These are phyloP conservation scores for Rhododendron molle DNA, from an alignment of 148 eudicot species.

Conservation along the genomic window DNA sequence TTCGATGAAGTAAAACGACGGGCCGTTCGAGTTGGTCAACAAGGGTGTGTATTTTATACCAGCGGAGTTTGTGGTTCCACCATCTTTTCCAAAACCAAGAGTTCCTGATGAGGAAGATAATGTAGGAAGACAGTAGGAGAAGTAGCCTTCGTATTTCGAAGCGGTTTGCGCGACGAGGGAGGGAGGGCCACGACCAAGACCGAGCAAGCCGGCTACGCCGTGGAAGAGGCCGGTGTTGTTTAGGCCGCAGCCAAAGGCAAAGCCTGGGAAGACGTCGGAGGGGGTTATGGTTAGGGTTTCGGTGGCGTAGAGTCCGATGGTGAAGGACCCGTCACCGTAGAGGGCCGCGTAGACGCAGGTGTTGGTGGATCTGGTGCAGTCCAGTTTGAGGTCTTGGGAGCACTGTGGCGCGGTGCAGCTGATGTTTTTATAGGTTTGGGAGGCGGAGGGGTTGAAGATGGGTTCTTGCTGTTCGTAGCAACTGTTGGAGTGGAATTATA, in stretches of 20 bases:
- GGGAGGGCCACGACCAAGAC: constrained; percentile 12
- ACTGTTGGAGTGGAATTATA: constrained; percentile 11
- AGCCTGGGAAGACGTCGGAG: background rate
- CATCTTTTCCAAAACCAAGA: constrained; percentile 15
- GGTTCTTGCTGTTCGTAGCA: background rate
- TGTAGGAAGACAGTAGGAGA: constrained; percentile 25
- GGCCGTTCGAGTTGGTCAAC: constrained; percentile 15
- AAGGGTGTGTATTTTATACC: constrained; percentile 5
- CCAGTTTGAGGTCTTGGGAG: constrained; percentile 29
- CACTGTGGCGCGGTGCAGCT: constrained; percentile 46
- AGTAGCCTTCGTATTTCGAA: constrained; percentile 10
- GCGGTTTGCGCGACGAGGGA: constrained; percentile 21
- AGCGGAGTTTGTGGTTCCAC: background rate
- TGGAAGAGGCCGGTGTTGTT: constrained; percentile 17
- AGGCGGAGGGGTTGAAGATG: background rate
- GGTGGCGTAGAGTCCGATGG: background rate
- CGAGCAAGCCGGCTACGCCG: constrained; percentile 19
- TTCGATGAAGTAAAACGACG: constrained; percentile 55
- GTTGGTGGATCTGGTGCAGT: constrained; percentile 26
- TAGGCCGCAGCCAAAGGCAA: constrained; percentile 42
- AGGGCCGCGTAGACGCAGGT: constrained; percentile 51
- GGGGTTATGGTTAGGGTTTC: background rate
- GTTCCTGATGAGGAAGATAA: constrained; percentile 6
- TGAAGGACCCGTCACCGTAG: constrained; percentile 36
- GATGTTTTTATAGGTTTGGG: constrained; percentile 41